Evolutionary conservation across 2,329 filamentous ascomycete species (phyloP).

Genomic region (Colletotrichum aenigma): DNA sequence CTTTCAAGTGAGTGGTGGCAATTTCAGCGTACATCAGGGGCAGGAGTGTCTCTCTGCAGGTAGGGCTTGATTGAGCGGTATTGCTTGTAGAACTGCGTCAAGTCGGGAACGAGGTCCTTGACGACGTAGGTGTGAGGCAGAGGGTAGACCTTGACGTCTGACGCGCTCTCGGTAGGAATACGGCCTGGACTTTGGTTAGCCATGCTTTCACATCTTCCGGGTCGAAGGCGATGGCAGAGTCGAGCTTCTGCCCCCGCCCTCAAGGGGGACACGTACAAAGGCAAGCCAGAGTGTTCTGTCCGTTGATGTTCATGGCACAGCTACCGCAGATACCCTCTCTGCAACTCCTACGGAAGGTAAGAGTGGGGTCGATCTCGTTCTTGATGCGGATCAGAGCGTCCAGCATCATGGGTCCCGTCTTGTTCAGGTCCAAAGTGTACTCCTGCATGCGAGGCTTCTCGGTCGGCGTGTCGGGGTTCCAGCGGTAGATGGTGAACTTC

Average conservation of each 20-base stretch:
- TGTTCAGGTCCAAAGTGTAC: conserved; percentile 95
- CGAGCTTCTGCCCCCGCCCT: background rate
- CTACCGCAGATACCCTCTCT: conserved; percentile 98
- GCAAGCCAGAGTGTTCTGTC: conserved; percentile 96
- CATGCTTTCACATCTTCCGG: background rate
- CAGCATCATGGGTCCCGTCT: conserved; percentile 98
- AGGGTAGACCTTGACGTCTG: conserved; percentile 94
- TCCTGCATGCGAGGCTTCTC: conserved; percentile 96
- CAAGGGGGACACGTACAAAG: conserved; percentile 72
- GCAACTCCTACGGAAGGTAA: conserved; percentile 96
- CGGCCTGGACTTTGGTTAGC: conserved; percentile 67
- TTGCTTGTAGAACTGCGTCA: conserved; percentile 99
- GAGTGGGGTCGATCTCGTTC: conserved; percentile 96
- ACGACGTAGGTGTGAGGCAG: conserved; percentile 98
- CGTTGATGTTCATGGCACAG: conserved; percentile 99
- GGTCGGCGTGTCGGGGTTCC: conserved; percentile 91
- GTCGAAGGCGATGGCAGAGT: background rate
- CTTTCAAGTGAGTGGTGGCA: background rate
- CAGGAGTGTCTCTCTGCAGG: conserved; percentile 85
- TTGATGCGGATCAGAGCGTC: conserved; percentile 98
- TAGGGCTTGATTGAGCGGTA: conserved; percentile 99
- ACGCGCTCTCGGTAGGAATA: conserved; percentile 81
- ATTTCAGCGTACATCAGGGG: conserved; percentile 72
- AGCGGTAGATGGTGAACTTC: conserved; percentile 98
- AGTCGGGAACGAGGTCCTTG: conserved; percentile 96